Percentiles rank a stretch among this genome's conserved stretches.
Evolutionary conservation across 1,284 basidiomycete species (phyloP).

Genomic region (Wallemia mellicola): DNA sequence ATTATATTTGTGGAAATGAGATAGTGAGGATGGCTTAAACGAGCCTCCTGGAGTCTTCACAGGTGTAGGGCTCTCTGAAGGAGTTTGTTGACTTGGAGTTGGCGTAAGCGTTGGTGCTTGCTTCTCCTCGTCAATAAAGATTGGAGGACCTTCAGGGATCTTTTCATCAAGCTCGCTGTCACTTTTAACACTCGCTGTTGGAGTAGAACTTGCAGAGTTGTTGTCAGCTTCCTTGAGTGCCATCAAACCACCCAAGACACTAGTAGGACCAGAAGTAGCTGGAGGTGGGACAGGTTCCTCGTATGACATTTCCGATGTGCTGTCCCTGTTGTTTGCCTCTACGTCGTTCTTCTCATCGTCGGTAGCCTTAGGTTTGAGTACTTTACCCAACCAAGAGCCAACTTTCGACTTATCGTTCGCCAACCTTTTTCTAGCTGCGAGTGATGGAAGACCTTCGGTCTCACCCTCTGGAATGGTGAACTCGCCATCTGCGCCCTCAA

Average conservation of each 20-base stretch:
- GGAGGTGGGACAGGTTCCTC: not conserved
- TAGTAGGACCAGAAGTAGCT: not conserved
- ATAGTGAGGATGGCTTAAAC: not conserved
- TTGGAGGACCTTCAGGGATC: not conserved
- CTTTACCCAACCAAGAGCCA: not conserved
- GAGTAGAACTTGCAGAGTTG: not conserved
- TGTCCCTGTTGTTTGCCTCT: not conserved
- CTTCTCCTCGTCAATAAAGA: not conserved
- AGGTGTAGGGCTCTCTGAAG: not conserved
- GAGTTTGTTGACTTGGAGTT: not conserved
- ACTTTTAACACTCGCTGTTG: not conserved
- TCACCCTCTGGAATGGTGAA: not conserved
- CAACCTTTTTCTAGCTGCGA: not conserved
- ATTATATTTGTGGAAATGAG: not conserved
- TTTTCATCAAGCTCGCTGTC: not conserved
- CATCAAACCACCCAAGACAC: not conserved
- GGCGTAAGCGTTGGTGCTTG: not conserved
- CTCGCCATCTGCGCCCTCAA: constrained; percentile 1
- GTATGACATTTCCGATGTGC: not conserved
- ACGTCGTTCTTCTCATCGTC: not conserved
- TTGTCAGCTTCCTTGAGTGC: not conserved
- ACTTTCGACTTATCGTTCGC: not conserved
- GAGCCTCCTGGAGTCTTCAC: not conserved
- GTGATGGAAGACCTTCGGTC: not conserved
- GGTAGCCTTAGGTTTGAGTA: not conserved